Evolutionary conservation across 2,329 filamentous ascomycete species (phyloP).

Genomic region (Scopulariopsis brevicaulis): DNA sequence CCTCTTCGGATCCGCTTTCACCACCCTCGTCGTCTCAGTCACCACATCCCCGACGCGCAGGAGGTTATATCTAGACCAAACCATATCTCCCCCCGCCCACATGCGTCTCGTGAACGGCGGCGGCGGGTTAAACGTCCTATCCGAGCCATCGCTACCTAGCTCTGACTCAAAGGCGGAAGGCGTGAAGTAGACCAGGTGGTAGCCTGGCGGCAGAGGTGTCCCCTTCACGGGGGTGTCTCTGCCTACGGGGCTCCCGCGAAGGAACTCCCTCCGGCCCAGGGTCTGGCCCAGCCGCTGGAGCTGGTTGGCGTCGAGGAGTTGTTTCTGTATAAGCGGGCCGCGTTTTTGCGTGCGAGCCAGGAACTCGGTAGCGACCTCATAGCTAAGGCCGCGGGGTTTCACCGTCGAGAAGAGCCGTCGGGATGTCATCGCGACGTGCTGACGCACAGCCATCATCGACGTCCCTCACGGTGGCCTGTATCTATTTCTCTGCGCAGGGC

Average conservation of each 20-base stretch:
- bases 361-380: not conserved
- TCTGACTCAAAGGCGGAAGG: slow-evolving; percentile 39
- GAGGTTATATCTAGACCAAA: slow-evolving; percentile 23
- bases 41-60: slow-evolving; percentile 43
- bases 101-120: slow-evolving; percentile 50
- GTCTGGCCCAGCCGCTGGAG: slow-evolving; percentile 50
- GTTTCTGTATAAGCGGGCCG: slow-evolving; percentile 12
- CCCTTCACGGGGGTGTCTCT: slow-evolving; percentile 23
- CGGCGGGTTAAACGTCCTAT: slow-evolving; percentile 46
- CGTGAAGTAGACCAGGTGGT: slow-evolving; percentile 55
- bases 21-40: slow-evolving; percentile 42
- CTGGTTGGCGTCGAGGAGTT: slow-evolving; percentile 50
- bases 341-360: not conserved
- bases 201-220: slow-evolving; percentile 43
- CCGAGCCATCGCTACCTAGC: slow-evolving; percentile 49
- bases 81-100: slow-evolving; percentile 55
- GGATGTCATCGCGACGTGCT: not conserved
- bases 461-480: not conserved
- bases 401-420: not conserved
- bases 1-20: slow-evolving; percentile 41
- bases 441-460: not conserved
- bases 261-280: slow-evolving; percentile 30
- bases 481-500: not conserved
- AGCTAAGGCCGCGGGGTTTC: not conserved
- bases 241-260: slow-evolving; percentile 27